Percentiles rank a stretch among this genome's conserved stretches.
Evolutionary conservation across 805 yeast genomes (phyloP).

Genomic region (Trichomonascus vanleenenianus): DNA sequence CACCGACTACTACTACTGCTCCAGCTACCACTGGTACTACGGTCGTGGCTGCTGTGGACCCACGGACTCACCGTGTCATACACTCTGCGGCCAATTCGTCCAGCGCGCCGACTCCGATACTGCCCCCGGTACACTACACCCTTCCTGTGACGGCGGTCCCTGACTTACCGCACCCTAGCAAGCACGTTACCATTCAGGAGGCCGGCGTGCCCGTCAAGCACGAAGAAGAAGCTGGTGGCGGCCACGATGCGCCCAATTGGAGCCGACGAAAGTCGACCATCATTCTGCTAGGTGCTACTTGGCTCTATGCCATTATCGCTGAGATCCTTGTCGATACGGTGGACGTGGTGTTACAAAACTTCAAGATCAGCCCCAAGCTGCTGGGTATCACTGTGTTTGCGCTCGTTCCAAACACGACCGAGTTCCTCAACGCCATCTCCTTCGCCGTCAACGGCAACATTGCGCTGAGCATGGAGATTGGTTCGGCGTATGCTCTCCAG

Average conservation of each 20-base stretch:
- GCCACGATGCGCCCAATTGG: slow-evolving; percentile 98
- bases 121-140: too few relatives aligned
- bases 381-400: slow-evolving; percentile 93
- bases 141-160: not conserved
- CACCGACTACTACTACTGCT: slow-evolving; percentile 6
- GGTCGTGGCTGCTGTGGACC: too few relatives aligned
- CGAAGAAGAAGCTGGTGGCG: slow-evolving; percentile 33
- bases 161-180: not conserved
- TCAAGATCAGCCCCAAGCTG: slow-evolving; percentile 84
- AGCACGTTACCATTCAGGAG: slow-evolving; percentile 5
- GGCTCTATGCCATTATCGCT: slow-evolving; percentile 86
- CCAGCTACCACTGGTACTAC: slow-evolving; percentile 3
- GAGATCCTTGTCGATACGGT: slow-evolving; percentile 90
- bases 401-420: slow-evolving; percentile 93
- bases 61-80: too few relatives aligned
- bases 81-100: slow-evolving; percentile 1
- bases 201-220: not conserved
- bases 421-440: slow-evolving; percentile 91
- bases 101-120: not conserved
- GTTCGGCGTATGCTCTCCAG: slow-evolving; percentile 94
- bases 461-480: slow-evolving; percentile 95
- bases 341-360: slow-evolving; percentile 70
- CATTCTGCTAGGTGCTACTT: slow-evolving; percentile 74
- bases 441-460: slow-evolving; percentile 95
- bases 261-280: slow-evolving; percentile 74